Evolutionary conservation across 352 stramenopile genomes (phyloP), one percentile per base, ranked within the genome.

Genomic region (Phytophthora cactorum): DNA sequence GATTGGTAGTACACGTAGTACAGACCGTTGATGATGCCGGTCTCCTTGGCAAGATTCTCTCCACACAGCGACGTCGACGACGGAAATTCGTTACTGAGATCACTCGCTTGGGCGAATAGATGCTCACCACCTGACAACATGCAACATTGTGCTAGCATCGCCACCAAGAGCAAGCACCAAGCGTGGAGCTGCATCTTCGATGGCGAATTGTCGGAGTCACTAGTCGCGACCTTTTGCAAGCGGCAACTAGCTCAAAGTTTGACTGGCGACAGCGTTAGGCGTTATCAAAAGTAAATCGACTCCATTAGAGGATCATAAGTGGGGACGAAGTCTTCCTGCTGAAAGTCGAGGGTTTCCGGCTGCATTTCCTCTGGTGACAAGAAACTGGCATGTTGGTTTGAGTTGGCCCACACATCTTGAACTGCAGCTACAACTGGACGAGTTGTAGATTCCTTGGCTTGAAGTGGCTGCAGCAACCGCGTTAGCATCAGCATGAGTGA

Each of bases 1-100:
- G 85, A 84, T 45, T 89, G 74, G 60, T 91, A 95, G 36, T 89
- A 91, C 34, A 91, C 66, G 62, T 92, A 95, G 72, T 84, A 93
- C 32, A 95, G 57, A 49, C 63, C 79, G 44, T 90, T 82, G 22
- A 95, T 56, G 15, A 70, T 84, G 2, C 83, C 88, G 0, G 81
- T 89, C 45, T 91, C 74, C 34, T 80, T 82, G 34, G 39, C 49
- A n/a, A 88, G 39, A 31, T 82, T 66, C 50, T 95, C 86, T 27
- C 83, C 86, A 46, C 88, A 95, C 10, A 95, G 59, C 25, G 82
- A 89, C 36, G 29, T 25, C 8, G 55, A 32, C 3, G 72, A 72
- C 14, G 67, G 63, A 29, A 63, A 64, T 14, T 59, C 22, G 4
- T 49, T 63, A 10, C 17, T 46, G 29, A 86, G 49, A 1, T 77